Evolutionary conservation across 768 basidiomycete species (phyloP).

Genomic region (Naganishia vaughanmartiniae): DNA sequence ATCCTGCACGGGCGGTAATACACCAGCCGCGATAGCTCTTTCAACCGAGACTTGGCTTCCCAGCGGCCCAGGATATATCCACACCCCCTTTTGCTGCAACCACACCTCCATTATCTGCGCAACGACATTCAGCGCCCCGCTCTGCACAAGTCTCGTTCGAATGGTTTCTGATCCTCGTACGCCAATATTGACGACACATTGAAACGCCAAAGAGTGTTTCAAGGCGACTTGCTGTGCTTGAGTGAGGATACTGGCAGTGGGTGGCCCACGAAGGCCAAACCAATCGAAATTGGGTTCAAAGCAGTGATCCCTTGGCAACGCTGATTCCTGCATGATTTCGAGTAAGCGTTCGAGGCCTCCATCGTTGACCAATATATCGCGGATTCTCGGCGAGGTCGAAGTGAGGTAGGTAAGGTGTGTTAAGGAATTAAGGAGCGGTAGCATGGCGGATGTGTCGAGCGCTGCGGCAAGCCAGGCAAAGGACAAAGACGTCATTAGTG

Average conservation of each 20-base stretch:
- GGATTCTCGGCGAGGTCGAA: slow-evolving; percentile 92
- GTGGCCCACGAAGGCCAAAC: slow-evolving; percentile 50
- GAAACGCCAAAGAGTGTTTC: slow-evolving; percentile 78
- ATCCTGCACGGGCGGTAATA: slow-evolving; percentile 17
- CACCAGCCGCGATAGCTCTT: slow-evolving; percentile 27
- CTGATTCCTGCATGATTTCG: slow-evolving; percentile 72
- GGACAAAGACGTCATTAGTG: not conserved
- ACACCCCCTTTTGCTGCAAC: slow-evolving; percentile 82
- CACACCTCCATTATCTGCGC: slow-evolving; percentile 91
- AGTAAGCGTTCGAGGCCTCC: slow-evolving; percentile 95
- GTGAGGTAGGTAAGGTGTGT: slow-evolving; percentile 95
- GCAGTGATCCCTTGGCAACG: slow-evolving; percentile 38
- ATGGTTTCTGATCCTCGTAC: slow-evolving; percentile 92
- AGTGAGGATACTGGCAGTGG: slow-evolving; percentile 49
- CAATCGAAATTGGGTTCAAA: slow-evolving; percentile 37
- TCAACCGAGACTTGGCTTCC: slow-evolving; percentile 57
- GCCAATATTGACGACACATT: slow-evolving; percentile 95
- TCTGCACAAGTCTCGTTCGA: slow-evolving; percentile 85
- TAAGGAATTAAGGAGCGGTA: slow-evolving; percentile 80
- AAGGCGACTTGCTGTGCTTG: slow-evolving; percentile 46
- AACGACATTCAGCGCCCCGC: slow-evolving; percentile 87
- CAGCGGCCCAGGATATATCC: slow-evolving; percentile 74
- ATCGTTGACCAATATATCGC: slow-evolving; percentile 97
- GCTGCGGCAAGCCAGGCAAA: slow-evolving; percentile 34
- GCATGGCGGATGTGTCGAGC: slow-evolving; percentile 53